Evolutionary conservation across 495 filamentous ascomycete genomes (phyloP), one percentile per base, ranked within the genome.

Genomic region (Penicillium ochrochloron): DNA sequence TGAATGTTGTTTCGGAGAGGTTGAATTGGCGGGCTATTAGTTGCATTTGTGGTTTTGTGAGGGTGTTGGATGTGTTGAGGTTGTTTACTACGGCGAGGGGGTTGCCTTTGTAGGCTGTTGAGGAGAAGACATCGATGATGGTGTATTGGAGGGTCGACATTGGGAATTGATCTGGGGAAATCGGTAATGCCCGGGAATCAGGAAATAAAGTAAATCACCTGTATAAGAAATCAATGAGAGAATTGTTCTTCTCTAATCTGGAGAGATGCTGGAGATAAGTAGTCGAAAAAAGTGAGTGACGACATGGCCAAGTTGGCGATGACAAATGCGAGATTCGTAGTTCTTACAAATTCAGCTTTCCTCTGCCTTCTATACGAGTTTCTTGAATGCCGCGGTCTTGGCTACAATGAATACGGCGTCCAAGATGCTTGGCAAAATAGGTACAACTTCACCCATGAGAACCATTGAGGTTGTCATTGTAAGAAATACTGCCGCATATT

Each of bases 1-100:
- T 54, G 50, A 70, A 70, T 19, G 67, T 70, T 17, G 67, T 70
- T 56, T 70, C 67, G 17, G 67, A 67, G 62, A 67, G 67, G 37
- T 70, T 70, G 59, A 70, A 70, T 59, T 70, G 64, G 27, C 67
- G 48, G 29, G 67, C 61, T 41, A 70, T 55, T 14, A 70, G 57
- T 61, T 64, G 58, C 67, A 70, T 70, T 23, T 70, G 64, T 2
- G 67, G 58, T 0, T 35, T 59, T 35, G 53, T 64, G 58, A 70
- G 64, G 14, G 65, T 48, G 19, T 51, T 10, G 46, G 53, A 29
- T 42, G 57, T 62, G 52, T 60, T 27, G 25, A 27, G 25, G 25
- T 27, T 64, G 35, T 63, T 23, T 27, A 69, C 67, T 11, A 69
- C 67, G 21, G 44, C 44, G 44, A 48, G 44, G 1, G 44, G 44